phyloP scores from a whole-genome alignment of 2,329 filamentous ascomycete species.

The Didymosphaeria variabile region DNA sequence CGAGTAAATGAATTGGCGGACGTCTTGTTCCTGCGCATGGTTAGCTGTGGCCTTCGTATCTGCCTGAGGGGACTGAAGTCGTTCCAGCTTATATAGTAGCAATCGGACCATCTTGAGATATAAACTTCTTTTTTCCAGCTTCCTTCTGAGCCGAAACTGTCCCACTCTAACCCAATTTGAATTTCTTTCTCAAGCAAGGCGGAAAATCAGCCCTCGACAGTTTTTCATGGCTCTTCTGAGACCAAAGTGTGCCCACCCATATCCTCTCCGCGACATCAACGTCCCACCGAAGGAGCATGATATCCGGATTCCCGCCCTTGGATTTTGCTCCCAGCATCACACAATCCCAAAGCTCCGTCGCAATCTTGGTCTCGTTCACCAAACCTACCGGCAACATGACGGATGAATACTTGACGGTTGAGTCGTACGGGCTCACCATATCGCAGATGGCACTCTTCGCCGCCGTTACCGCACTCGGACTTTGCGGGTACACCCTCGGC shows the following conservation, averaged over 20 bases:
- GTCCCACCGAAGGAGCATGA: slow-evolving; percentile 18
- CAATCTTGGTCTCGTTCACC: not conserved
- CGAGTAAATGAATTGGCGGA: slow-evolving; percentile 30
- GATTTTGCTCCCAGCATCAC: slow-evolving; percentile 3
- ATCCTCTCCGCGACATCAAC: slow-evolving; percentile 18
- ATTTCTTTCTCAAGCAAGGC: not conserved
- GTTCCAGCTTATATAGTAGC: too few relatives aligned
- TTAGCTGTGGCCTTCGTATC: too few relatives aligned
- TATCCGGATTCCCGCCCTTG: slow-evolving; percentile 5
- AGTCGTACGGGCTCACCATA: slow-evolving; percentile 17
- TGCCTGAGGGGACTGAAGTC: too few relatives aligned
- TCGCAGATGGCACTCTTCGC: slow-evolving; percentile 4
- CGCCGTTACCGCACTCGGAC: not conserved
- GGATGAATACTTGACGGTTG: slow-evolving; percentile 7
- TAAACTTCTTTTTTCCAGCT: too few relatives aligned
- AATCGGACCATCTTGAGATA: too few relatives aligned
- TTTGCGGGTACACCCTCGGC: not conserved
- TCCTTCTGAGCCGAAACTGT: too few relatives aligned
- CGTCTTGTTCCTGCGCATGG: too few relatives aligned
- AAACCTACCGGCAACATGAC: slow-evolving; percentile 13
- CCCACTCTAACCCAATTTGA: not conserved
- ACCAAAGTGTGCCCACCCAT: slow-evolving; percentile 17
- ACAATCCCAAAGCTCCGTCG: slow-evolving; percentile 20
- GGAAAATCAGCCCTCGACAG: not conserved
- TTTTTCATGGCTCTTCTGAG: slow-evolving; percentile 14